A percentile compares a stretch with the other conserved stretches of the same genome.
These are phyloP conservation scores for Dactylellina drechsleri DNA, from an alignment of 2,329 filamentous ascomycete genomes.

Conservation along the genomic window DNA sequence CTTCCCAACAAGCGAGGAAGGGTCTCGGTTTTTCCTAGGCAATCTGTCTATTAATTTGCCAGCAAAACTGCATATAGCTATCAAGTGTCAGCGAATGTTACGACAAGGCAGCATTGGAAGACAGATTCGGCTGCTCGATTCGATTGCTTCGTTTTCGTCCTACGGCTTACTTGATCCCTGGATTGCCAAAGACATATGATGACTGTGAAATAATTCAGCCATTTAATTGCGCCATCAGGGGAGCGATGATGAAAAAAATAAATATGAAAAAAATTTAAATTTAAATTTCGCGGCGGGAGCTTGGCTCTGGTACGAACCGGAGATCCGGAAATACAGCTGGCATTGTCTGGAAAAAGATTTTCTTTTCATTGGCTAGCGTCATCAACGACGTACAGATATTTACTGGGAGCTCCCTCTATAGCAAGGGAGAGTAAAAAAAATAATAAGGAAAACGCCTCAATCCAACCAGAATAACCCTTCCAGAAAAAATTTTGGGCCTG, in stretches of 20 bases:
- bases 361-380: slow-evolving; percentile 29
- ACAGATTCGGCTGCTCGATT: slow-evolving; percentile 9
- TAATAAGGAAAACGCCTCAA: slow-evolving; percentile 29
- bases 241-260: no score
- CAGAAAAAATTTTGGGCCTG: slow-evolving; percentile 20
- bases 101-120: no score
- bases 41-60: not conserved
- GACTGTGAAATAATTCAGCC: slow-evolving; percentile 22
- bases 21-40: not conserved
- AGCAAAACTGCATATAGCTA: no score
- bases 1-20: not conserved
- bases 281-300: slow-evolving; percentile 12
- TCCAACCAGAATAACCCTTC: slow-evolving; percentile 19
- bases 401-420: slow-evolving; percentile 33
- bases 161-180: not conserved
- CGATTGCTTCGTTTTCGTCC: slow-evolving; percentile 13
- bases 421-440: not conserved
- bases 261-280: slow-evolving; percentile 5
- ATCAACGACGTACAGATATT: slow-evolving; percentile 7
- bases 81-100: no score
- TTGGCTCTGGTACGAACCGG: slow-evolving; percentile 18
- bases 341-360: slow-evolving; percentile 28
- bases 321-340: slow-evolving; percentile 40
- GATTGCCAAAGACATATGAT: no score
- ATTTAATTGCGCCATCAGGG: slow-evolving; percentile 43